Percentiles rank a stretch among this genome's conserved stretches.
phyloP scores from a whole-genome alignment of 208 protist genomes.

The Crithidia mellificae region DNA sequence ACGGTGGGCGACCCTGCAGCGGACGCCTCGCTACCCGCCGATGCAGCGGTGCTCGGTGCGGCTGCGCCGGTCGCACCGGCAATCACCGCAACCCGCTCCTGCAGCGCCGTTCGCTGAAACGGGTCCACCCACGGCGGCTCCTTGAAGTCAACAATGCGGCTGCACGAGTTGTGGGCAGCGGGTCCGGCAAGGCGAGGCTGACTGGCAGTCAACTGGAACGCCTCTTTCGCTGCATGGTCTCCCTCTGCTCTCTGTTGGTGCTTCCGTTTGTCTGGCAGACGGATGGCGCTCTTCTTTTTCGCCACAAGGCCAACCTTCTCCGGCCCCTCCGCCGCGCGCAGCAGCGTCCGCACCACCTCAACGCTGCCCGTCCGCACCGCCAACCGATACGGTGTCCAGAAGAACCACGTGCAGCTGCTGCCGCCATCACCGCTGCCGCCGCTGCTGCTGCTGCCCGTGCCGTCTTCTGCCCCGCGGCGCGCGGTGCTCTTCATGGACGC shows the following conservation, averaged over 20 bases:
- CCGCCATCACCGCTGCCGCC: background rate
- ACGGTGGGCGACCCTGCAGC: background rate
- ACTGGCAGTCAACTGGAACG: no score
- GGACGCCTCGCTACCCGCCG: no score
- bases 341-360: conserved; percentile 20
- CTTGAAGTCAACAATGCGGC: conserved; percentile 52
- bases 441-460: background rate
- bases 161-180: background rate
- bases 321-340: background rate
- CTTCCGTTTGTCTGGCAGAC: background rate
- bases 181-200: background rate
- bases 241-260: background rate
- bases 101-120: conserved; percentile 59
- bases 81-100: conserved; percentile 49
- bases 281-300: background rate
- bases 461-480: background rate
- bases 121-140: conserved; percentile 57
- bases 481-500: background rate
- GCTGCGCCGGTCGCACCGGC: background rate
- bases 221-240: background rate
- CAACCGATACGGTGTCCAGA: conserved; percentile 56
- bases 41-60: background rate
- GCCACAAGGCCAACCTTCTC: background rate
- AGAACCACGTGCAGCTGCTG: conserved; percentile 30
- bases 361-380: conserved; percentile 41